Base-by-base conservation (phyloP, 1,284 basidiomycete species). In the Erythrobasidium hasegawianum region DNA sequence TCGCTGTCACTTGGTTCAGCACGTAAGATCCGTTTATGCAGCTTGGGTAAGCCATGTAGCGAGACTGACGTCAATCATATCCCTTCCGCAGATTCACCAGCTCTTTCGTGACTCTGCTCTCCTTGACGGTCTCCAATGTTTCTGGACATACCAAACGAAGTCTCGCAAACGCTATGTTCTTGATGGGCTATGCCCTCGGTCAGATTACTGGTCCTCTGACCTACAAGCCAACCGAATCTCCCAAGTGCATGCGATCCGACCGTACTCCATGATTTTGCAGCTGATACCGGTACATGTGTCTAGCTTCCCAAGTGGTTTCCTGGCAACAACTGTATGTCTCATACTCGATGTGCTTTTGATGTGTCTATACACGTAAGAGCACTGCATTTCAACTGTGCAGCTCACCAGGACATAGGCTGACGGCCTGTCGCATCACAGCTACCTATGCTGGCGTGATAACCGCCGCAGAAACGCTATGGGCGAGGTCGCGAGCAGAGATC, bases 141-240 rank as follows among this genome's bases (percentile, higher is more conserved):
- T 53, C 59, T 8, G 59, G 59, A 39, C 49, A 53, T 20, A 62
- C 59, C n/a, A 62, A 62, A 24, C 26, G 50, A 24, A 62, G 49
- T 20, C 24, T 62, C 4, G 59, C 59, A 2, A 54, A 53, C 24
- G 49, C 59, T 14, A 62, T 62, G 59, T 53, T 54, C 39, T 27
- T 62, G 26, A 62, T 62, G 59, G 59, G 49, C 20, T 62, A 62
- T 24, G 49, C 49, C 8, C 29, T 62, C n/a, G 59, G 59, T n/a
- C 49, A 62, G 16, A 49, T 62, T 2, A 39, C 59, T n/a, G 59
- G 50, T 2, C 59, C 59, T 13, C 38, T 62, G n/a, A 53, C 50
- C 2, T 54, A 54, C 20, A 62, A 62, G 38, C 33, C 49, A 9
- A 62, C 59, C 3, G 49, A 62, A 27, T 53, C 59, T 40, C 59